These are phyloP conservation scores for Musa troglodytarum DNA, from an alignment of 176 grass and related monocot species.

Conservation along the genomic window DNA sequence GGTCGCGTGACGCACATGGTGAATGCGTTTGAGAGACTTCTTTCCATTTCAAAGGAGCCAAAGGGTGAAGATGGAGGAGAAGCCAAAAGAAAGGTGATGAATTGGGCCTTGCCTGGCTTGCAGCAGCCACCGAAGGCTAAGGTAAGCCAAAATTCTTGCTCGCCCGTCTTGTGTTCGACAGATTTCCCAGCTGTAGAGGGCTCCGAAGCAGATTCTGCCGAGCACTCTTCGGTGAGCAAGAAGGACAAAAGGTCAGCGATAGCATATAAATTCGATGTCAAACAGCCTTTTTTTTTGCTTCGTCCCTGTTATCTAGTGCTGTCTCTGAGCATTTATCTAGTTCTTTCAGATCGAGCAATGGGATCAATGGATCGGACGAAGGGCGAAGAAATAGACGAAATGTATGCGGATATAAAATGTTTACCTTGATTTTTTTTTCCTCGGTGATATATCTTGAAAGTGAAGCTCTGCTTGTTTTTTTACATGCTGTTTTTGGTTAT, in stretches of 20 bases:
- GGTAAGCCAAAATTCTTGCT: conserved; percentile 23
- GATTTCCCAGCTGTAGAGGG: background rate
- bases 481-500: too few species aligned
- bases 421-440: background rate
- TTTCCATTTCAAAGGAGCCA: conserved; percentile 20
- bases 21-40: conserved; percentile 47
- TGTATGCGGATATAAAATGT: background rate
- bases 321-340: background rate
- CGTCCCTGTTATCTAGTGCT: too few species aligned
- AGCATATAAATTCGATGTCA: background rate
- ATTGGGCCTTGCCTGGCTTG: conserved; percentile 37
- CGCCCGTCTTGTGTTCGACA: conserved; percentile 26
- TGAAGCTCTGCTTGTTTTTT: too few species aligned
- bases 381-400: background rate
- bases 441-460: background rate
- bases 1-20: conserved; percentile 60
- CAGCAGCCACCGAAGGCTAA: conserved; percentile 5
- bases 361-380: background rate
- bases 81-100: conserved; percentile 16
- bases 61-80: conserved; percentile 2
- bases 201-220: too few species aligned
- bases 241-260: background rate
- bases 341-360: conserved; percentile 6
- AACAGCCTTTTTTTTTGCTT: too few species aligned
- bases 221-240: background rate